These are phyloP conservation scores for Sclerotinia spermophila DNA, from an alignment of 2,329 filamentous ascomycete species.

Conservation along the genomic window DNA sequence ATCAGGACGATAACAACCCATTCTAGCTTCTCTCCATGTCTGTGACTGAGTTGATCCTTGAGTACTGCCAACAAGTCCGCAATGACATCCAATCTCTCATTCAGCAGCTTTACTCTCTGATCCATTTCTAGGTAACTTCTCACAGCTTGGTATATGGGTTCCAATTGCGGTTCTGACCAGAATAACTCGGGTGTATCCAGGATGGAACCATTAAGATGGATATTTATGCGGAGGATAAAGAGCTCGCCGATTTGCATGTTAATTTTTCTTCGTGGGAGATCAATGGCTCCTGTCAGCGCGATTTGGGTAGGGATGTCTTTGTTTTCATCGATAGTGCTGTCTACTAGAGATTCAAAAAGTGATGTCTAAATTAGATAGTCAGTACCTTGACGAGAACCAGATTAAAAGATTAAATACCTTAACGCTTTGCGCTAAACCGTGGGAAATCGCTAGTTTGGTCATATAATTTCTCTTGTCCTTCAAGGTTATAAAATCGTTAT, in stretches of 20 bases:
- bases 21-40: slow-evolving; percentile 83
- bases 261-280: slow-evolving; percentile 82
- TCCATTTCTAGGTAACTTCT: slow-evolving; percentile 97
- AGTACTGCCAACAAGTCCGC: slow-evolving; percentile 87
- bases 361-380: slow-evolving; percentile 59
- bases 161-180: slow-evolving; percentile 96
- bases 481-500: slow-evolving; percentile 97
- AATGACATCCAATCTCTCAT: slow-evolving; percentile 88
- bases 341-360: slow-evolving; percentile 91
- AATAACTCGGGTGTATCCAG: slow-evolving; percentile 96
- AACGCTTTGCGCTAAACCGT: slow-evolving; percentile 91
- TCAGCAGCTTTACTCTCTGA: slow-evolving; percentile 83
- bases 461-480: slow-evolving; percentile 95
- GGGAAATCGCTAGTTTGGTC: slow-evolving; percentile 94
- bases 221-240: slow-evolving; percentile 96
- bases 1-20: slow-evolving; percentile 97
- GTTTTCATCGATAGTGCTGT: slow-evolving; percentile 87
- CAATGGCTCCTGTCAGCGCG: slow-evolving; percentile 86
- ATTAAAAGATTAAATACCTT: slow-evolving; percentile 54
- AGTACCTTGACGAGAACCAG: slow-evolving; percentile 12
- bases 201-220: slow-evolving; percentile 94
- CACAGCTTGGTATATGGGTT: slow-evolving; percentile 94
- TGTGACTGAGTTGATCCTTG: slow-evolving; percentile 92
- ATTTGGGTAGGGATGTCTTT: slow-evolving; percentile 93
- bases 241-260: slow-evolving; percentile 99